Conservation (phyloP, 352 stramenopile species). For the Globisporangium orthogonon region DNA sequence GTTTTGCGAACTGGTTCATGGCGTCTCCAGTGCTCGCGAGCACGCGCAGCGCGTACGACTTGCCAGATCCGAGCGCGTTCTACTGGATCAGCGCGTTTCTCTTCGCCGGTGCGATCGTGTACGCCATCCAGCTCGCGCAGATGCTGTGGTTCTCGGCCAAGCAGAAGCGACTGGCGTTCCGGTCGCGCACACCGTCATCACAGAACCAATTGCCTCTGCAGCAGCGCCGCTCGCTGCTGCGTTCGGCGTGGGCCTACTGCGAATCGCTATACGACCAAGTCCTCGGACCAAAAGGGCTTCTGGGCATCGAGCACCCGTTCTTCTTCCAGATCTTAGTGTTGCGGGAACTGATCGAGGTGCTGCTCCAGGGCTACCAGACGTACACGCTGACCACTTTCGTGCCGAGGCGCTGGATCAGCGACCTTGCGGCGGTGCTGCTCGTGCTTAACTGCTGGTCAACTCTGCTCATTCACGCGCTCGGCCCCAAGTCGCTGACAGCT, state of each 20-base stretch:
- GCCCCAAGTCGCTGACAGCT: constrained; percentile 12
- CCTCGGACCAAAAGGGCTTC: constrained; percentile 2
- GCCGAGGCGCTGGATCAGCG: constrained; percentile 25
- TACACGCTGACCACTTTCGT: constrained; percentile 18
- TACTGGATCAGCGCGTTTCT: neutral
- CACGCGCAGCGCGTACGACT: constrained; percentile 4
- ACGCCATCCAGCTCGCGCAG: constrained; percentile 3
- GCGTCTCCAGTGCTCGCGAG: constrained; percentile 4
- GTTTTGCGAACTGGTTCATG: constrained; percentile 8
- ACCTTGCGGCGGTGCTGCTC: constrained; percentile 17
- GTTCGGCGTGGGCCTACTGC: too few relatives aligned
- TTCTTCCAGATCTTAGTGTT: constrained; percentile 14
- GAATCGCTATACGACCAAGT: neutral
- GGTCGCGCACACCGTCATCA: neutral
- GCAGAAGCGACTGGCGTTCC: constrained; percentile 1
- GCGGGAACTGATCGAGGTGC: constrained; percentile 19
- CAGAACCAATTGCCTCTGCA: neutral
- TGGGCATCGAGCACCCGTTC: constrained; percentile 11
- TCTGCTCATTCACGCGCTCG: constrained; percentile 14
- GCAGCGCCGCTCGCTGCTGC: neutral
- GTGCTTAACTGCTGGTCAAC: constrained; percentile 19
- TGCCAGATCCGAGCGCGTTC: neutral
- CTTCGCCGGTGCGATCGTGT: neutral
- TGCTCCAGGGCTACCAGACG: constrained; percentile 22
- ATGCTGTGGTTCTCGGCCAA: constrained; percentile 3